Base-by-base conservation (phyloP, 129 eudicot species). In the Helianthus annuus region DNA sequence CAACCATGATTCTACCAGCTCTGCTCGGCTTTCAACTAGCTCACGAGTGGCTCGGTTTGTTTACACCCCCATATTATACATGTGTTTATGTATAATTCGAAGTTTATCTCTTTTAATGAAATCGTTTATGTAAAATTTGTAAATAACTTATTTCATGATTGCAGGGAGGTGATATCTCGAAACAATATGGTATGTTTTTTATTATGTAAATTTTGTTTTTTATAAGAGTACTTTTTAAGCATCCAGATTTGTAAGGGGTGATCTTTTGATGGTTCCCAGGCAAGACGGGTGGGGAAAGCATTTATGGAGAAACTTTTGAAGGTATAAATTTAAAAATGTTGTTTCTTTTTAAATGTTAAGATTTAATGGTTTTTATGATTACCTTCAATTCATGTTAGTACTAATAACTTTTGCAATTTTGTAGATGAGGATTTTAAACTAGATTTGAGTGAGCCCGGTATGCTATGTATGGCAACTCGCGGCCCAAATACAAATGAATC, bases 401-500 rank as follows among this genome's bases (percentile, higher is more conserved):
- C 10, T 79, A 8, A 56, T 64, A 36, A 12, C n/a, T 75, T 16
- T 75, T 5, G 32, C 32, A 2, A 27, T 7, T 7, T 83, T 66
- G 64, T 83, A 94, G 99, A 95, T 76, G 99, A 95, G 77, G 91
- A 95, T 79, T 95, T 90, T 68, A 90, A 88, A 58, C 46, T 84
- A 83, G 93, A 88, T 16, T 96, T 90, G 69, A 83, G 70, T 73
- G 95, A 52, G 15, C 77, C 94, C 11, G 97, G 99, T 73, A 63
- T 88, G 66, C 96, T 95, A 42, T 95, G 97, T 49, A 95, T 95
- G 99, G 99, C 99, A 74, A 95, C 91, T 51, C 75, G 96, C 72
- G 97, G 99, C 65, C 91, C 94, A 22, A 77, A 86, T 83, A 95
- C 99, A 67, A 95, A 95, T 73, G 99, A 97, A 22, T 95, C 99